Evolutionary conservation across 108 stramenopile genomes (phyloP), one percentile per base, ranked within the genome.

Genomic region (Epithemia pelagica): DNA sequence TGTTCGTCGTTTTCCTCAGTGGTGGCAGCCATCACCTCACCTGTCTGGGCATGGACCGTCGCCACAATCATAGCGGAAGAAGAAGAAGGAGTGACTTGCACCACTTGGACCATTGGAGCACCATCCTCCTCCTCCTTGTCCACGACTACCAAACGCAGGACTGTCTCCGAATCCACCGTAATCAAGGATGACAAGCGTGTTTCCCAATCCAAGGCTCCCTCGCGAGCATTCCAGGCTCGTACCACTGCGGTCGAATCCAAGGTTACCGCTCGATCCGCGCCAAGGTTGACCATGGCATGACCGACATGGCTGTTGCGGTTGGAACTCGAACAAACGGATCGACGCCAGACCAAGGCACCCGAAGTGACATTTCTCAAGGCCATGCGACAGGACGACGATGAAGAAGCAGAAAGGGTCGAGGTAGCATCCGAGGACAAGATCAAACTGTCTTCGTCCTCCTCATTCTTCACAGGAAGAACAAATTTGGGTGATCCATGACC

Each of bases 281-380:
- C 29, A 18, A 7, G 23, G 25, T 46, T 58, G 18, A 71, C 54
- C n/a, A 74, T 23, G 59, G 62, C 59, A 54, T 75, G 71, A 52
- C 30, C 28, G 26, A 28, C 30, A 61, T 0, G 26, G n/a, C 55
- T 54, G 67, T 18, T 59, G 32, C n/a, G 25, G 22, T 52, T 15
- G 30, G 67, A 15, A 52, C 29, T 58, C 30, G 72, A 64, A 71
- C 90, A 91, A 1, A 85, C 87, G 68, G 85, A 76, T 32, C 82
- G 82, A 25, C 90, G 68, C 90, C 90, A 91, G 20, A 74, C 5
- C 22, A 90, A 64, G 21, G 53, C 7, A 0, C 89, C 89, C 10
- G 75, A 59, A 10, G 68, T 70, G 0, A 76, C 55, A 55, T 66
- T 61, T 1, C 90, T 76, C 28, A 67, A 77, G 54, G 90, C 78